Base-by-base conservation (phyloP, 768 basidiomycete species). In the Cystobasidium onofrii region DNA sequence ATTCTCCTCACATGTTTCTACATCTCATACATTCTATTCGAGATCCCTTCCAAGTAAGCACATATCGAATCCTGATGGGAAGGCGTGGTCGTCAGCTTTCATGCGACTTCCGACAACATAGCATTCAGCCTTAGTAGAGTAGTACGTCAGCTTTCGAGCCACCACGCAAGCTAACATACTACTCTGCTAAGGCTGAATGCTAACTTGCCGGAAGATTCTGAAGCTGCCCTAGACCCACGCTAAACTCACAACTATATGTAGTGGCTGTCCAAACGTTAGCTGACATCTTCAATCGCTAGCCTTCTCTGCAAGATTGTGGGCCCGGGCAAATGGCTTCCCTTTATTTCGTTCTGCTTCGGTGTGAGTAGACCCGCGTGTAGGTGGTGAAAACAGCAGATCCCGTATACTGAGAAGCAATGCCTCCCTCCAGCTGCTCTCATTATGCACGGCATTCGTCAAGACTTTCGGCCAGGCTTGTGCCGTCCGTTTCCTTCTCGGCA, bases 401-500 rank as follows among this genome's bases (percentile, higher is more conserved):
- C n/a, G 52, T 29, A 15, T 39, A 15, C 39, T 39, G 39, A 39
- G 15, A 15, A 6, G 15, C 27, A 60, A 29, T 60, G 29, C 57
- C 57, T 29, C 23, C 27, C 25, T 6, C 6, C 33, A 60, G 57
- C 57, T 64, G 10, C 33, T 71, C 31, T 57, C 52, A 20, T 18
- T 71, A 25, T 31, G 31, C 33, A 71, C 69, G 10, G 69, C 69
- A 15, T 71, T 41, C 34, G 55, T 71, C 54, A 33, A 71, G 50
- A 71, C 7, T 6, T 29, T 34, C 12, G 69, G 33, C 15, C 54
- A 60, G 29, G 34, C 61, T 25, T 36, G 29, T 27, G 73, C 27
- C n/a, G 70, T 73, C 36, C 65, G 74, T 15, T 46, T 75, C 46
- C 9, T 75, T 6, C 74, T 75, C 23, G 74, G 74, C 18, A 64